Evolutionary conservation across 352 stramenopile genomes (phyloP), one percentile per base, ranked within the genome.

Genomic region (Pythium oligandrum): DNA sequence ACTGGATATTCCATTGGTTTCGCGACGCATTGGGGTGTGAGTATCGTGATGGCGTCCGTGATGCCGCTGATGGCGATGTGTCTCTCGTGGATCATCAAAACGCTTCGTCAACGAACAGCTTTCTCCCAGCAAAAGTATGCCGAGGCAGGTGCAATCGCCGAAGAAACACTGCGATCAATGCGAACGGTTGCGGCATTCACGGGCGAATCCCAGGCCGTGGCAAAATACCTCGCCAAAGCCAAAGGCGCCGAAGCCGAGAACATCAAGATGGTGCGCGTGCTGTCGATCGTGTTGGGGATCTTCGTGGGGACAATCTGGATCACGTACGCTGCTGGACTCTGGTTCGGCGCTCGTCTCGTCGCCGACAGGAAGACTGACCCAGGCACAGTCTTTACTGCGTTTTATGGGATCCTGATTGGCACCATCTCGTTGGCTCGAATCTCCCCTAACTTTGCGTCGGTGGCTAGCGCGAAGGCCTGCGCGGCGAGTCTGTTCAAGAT

Each of bases 401-500:
- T 75, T 36, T 75, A 70, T 52, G 67, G 59, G 4, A 72, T 75
- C 36, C 47, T 75, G 4, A 57, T 75, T 12, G 67, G 67, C 37
- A 72, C 63, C 1, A 66, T 72, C 44, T 70, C 67, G 31, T 31
- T 75, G 4, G 63, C 63, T 0, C 67, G 72, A 42, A 60, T 72
- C 37, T 64, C 67, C 4, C 67, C 67, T 3, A 72, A 72, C 40
- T 5, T 75, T 26, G 55, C 56, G 9, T 54, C 61, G 6, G 55
- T 68, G 3, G 46, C 55, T 2, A 43, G 48, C 1, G 61, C 61
- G n/a, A 68, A 64, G 48, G 55, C 40, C 0, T 51, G 50, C 30
- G 61, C 61, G 0, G 37, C 36, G 3, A 47, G 49, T 36, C 36
- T 68, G 37, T 68, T 49, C 46, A 44, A 32, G 33, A 52, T 64